A percentile compares a stretch with the other conserved stretches of the same genome.
These are phyloP conservation scores for Aspergillus thermomutatus DNA, from an alignment of 2,329 filamentous ascomycete species.

Conservation along the genomic window DNA sequence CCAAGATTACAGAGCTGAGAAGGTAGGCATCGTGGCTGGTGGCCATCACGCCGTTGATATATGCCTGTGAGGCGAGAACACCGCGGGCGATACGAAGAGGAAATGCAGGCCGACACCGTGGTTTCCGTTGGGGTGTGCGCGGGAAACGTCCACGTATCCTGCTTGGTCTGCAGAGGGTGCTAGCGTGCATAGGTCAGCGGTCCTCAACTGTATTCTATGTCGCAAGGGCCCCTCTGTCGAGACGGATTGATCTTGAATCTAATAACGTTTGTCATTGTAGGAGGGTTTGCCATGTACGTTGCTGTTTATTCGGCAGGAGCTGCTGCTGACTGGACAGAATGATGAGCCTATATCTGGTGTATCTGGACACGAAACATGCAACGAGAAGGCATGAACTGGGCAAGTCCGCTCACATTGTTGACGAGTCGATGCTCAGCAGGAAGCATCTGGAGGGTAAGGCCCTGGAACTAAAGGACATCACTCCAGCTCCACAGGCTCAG, in stretches of 20 bases:
- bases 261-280: constrained; percentile 33
- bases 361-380: constrained; percentile 29
- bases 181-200: constrained; percentile 20
- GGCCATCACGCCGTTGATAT: constrained; percentile 34
- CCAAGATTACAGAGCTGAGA: not conserved
- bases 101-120: constrained; percentile 34
- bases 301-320: not conserved
- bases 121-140: constrained; percentile 37
- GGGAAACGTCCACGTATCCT: constrained; percentile 28
- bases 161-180: accelerated
- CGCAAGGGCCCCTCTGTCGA: constrained; percentile 33
- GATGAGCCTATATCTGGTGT: constrained; percentile 29
- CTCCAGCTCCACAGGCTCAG: not conserved
- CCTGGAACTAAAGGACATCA: constrained; percentile 7
- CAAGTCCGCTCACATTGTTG: constrained; percentile 26
- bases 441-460: constrained; percentile 6
- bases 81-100: constrained; percentile 35
- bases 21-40: constrained; percentile 28
- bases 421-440: constrained; percentile 35
- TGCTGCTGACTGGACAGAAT: constrained; percentile 11
- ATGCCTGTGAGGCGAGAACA: constrained; percentile 38
- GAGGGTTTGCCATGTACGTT: constrained; percentile 22
- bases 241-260: constrained; percentile 32
- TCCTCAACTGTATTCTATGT: constrained; percentile 32
- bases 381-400: constrained; percentile 27